Percentiles rank a stretch among this genome's conserved stretches.
phyloP scores from a whole-genome alignment of 352 stramenopile species.

The Thalassiosira mediterranea region DNA sequence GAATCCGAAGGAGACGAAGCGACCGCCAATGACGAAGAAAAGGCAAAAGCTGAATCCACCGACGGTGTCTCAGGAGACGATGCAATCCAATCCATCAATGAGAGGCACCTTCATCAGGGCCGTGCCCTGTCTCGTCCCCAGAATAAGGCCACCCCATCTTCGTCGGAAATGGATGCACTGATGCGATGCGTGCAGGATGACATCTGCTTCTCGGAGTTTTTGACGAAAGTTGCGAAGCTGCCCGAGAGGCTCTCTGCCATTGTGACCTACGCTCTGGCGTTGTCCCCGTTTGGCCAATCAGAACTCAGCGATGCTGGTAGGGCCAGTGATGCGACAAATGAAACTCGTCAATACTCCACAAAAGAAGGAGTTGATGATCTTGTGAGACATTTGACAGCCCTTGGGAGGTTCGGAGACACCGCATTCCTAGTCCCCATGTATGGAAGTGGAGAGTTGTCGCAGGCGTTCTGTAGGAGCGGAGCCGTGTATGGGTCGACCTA shows the following conservation, averaged over 20 bases:
- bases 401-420: slow-evolving; percentile 77
- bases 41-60: neutral
- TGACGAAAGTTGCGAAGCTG: slow-evolving; percentile 61
- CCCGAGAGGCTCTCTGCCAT: slow-evolving; percentile 57
- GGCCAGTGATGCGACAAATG: slow-evolving; percentile 1
- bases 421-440: slow-evolving; percentile 77
- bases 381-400: slow-evolving; percentile 62
- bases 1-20: neutral
- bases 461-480: slow-evolving; percentile 79
- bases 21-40: neutral
- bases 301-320: slow-evolving; percentile 1
- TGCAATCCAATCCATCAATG: slow-evolving; percentile 70
- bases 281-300: slow-evolving; percentile 31
- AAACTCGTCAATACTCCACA: slow-evolving; percentile 21
- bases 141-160: slow-evolving; percentile 71
- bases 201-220: slow-evolving; percentile 66
- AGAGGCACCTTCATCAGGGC: slow-evolving; percentile 76
- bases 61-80: slow-evolving; percentile 39
- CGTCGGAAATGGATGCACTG: slow-evolving; percentile 60
- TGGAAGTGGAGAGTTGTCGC: slow-evolving; percentile 74
- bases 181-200: slow-evolving; percentile 55
- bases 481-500: slow-evolving; percentile 80
- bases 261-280: slow-evolving; percentile 68
- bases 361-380: slow-evolving; percentile 65
- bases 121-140: slow-evolving; percentile 71